A percentile compares a stretch with the other conserved stretches of the same genome.
phyloP scores from a whole-genome alignment of 345 rosid species.

The Eutrema heterophyllum region DNA sequence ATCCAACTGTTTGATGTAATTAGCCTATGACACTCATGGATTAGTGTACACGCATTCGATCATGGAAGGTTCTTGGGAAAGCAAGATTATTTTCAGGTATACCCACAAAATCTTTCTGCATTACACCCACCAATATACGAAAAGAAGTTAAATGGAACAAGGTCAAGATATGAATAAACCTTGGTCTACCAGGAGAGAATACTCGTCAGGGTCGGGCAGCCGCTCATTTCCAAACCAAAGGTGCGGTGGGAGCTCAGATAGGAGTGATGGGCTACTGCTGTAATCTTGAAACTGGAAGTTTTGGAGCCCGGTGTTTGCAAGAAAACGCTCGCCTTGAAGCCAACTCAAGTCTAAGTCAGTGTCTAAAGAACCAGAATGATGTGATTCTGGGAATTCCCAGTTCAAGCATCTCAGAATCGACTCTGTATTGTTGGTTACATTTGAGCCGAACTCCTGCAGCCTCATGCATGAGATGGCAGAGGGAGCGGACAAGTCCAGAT shows the following conservation, averaged over 20 bases:
- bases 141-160: constrained; percentile 26
- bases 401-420: constrained; percentile 33
- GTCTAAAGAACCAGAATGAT: constrained; percentile 26
- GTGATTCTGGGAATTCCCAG: constrained; percentile 38
- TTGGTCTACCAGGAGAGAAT: constrained; percentile 44
- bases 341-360: constrained; percentile 48
- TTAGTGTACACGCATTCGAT: constrained; percentile 28
- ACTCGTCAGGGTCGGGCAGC: constrained; percentile 55
- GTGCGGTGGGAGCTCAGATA: constrained; percentile 48
- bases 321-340: constrained; percentile 46
- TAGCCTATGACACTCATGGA: constrained; percentile 16
- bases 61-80: constrained; percentile 8
- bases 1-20: constrained; percentile 9
- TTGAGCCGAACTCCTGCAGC: constrained; percentile 37
- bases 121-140: constrained; percentile 25
- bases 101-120: constrained; percentile 33
- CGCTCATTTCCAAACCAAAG: constrained; percentile 59
- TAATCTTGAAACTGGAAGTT: constrained; percentile 40
- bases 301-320: constrained; percentile 48
- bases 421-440: constrained; percentile 35
- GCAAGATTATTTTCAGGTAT: constrained; percentile 34
- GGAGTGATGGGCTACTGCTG: constrained; percentile 20
- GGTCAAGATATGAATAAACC: constrained; percentile 65
- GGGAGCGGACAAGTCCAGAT: constrained; percentile 29
- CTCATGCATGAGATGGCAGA: constrained; percentile 28